Evolutionary conservation across 371 early-diverging fungal genomes (phyloP).

Genomic region (Mortierella sp.): DNA sequence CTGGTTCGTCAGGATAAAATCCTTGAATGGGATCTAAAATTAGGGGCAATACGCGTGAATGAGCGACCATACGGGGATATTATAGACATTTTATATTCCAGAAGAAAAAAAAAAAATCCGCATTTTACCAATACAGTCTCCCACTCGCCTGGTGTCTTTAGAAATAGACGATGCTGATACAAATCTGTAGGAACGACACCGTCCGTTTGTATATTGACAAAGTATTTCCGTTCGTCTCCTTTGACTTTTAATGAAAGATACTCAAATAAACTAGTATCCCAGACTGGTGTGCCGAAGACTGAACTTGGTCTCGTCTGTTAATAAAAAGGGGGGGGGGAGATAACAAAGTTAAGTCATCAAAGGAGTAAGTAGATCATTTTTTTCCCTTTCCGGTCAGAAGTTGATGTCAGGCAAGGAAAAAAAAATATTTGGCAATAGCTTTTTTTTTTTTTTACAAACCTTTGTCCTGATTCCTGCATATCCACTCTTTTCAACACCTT

Average conservation of each 20-base stretch:
- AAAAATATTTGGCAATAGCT: neutral
- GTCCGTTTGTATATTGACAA: slow-evolving; percentile 92
- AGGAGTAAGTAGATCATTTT: too few species aligned
- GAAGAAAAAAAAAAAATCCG: too few species aligned
- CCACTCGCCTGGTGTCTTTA: slow-evolving; percentile 90
- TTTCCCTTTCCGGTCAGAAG: too few species aligned
- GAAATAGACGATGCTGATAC: slow-evolving; percentile 92
- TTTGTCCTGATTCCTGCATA: slow-evolving; percentile 91
- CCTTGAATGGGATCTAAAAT: slow-evolving; percentile 87
- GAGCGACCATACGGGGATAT: too few species aligned
- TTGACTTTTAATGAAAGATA: slow-evolving; percentile 86
- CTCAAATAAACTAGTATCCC: slow-evolving; percentile 88
- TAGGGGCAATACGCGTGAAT: neutral
- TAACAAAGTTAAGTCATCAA: too few species aligned
- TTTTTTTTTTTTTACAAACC: slow-evolving; percentile 42
- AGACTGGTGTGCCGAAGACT: slow-evolving; percentile 83
- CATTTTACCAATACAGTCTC: slow-evolving; percentile 85
- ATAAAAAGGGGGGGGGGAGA: too few species aligned
- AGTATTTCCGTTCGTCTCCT: slow-evolving; percentile 85
- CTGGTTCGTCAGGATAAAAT: slow-evolving; percentile 92
- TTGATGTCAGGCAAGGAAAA: too few species aligned
- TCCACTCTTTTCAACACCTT: slow-evolving; percentile 84
- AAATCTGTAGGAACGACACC: slow-evolving; percentile 85
- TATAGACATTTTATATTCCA: too few species aligned
- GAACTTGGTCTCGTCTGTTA: slow-evolving; percentile 65